Evolutionary conservation across 352 stramenopile species (phyloP), one percentile per base, ranked within the genome.

Genomic region (Phytophthora sp.): DNA sequence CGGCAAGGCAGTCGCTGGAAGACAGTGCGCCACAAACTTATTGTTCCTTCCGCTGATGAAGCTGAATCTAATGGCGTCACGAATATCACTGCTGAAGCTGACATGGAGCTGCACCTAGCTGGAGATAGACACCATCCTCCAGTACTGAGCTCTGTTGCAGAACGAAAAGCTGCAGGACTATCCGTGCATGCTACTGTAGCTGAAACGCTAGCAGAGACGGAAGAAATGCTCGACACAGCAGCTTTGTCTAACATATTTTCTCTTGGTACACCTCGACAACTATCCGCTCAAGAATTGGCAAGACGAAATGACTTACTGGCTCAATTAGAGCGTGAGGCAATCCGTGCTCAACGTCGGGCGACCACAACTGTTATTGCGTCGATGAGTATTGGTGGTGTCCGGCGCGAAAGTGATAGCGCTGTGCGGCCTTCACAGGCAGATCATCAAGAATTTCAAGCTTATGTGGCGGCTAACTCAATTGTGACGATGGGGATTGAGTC

Each of bases 241-340:
- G 44, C 76, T 21, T 56, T 89, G 5, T 69, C 74, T 10, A 86
- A 89, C 42, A 87, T 89, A 15, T 89, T 91, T 42, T 71, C 72
- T 2, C 73, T 89, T 8, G 77, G 79, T 1, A 91, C 79, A 10
- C 82, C 82, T 9, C 73, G 79, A 5, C 79, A 88, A 31, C 56
- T 91, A 34, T 74, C 61, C 21, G 48, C 43, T 2, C 59, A 77
- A 0, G 82, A 91, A 32, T 51, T 87, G 18, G 70, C 79, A 15
- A 44, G 79, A 23, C 60, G 82, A 13, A 82, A 78, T 18, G 82
- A 91, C 34, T 62, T 91, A 27, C 24, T 89, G 17, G 56, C 74
- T 5, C 59, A 85, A 8, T 39, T 89, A 20, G 77, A 85, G 32
- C 67, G 72, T 3, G 67, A 84, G 23, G 60, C 73, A 37, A 46